Evolutionary conservation across 2,329 filamentous ascomycete species (phyloP), one percentile per base, ranked within the genome.

Genomic region (Aspergillus terreus): DNA sequence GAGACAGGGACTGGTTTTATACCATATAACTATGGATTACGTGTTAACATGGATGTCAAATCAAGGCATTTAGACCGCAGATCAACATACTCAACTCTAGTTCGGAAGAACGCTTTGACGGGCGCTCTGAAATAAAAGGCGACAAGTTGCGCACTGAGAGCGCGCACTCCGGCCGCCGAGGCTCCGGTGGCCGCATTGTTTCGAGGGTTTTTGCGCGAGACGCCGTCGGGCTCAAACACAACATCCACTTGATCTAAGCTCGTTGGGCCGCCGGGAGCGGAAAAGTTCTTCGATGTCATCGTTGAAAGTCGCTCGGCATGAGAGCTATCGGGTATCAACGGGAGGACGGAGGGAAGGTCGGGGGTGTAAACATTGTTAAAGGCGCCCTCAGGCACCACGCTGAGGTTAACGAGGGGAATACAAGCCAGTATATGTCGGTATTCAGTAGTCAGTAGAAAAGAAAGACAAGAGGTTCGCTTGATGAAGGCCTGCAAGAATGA

Each of bases 81-180:
- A 12, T 12, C 15, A 42, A 42, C 79, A 67, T 91, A 96, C 76
- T 96, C 92, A 57, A 96, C 90, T 52, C 92, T 79, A 1, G 89
- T 92, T 55, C 90, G 83, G 73, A 96, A 95, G 68, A 96, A 96
- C 14, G 91, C 88, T 72, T 96, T 96, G 48, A 91, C 88, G 1
- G 92, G 92, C 0, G 90, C 90, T 51, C 91, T 81, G 67, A 96
- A 96, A 74, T 95, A 96, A 63, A 96, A 96, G 21, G 90, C 86
- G 49, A 96, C 82, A 62, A 90, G 78, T 66, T 95, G 88, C 6
- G 90, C 87, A 61, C 87, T 92, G 56, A 96, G 71, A 25, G 91
- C 92, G 44, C 92, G 87, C 57, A 91, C 88, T 38, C 89, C 84
- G 19, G 91, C 91, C 4, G 91, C 91, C 19, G 89, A 91, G n/a